Percentiles rank a stretch among this genome's conserved stretches.
phyloP scores from a whole-genome alignment of 257 asterid species.

The Solanum bulbocastanum region DNA sequence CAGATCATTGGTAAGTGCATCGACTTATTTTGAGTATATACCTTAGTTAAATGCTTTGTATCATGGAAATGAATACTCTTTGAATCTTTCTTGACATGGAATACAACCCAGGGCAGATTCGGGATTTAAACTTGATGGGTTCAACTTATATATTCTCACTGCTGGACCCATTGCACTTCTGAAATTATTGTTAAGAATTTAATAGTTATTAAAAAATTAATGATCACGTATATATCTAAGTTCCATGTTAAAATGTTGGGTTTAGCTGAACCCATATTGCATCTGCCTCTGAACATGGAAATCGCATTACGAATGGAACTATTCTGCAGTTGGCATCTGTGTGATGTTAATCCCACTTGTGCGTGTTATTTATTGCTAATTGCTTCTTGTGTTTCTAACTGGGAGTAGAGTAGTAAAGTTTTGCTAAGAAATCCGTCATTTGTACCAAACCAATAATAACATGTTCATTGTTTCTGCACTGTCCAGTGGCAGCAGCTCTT shows the following conservation, averaged over 20 bases:
- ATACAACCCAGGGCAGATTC: background rate
- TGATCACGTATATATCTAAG: background rate
- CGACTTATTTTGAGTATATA: background rate
- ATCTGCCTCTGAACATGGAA: background rate
- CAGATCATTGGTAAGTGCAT: slow-evolving; percentile 86
- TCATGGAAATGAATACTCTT: background rate
- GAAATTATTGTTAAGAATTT: background rate
- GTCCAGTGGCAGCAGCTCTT: background rate
- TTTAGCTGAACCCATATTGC: background rate
- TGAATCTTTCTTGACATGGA: background rate
- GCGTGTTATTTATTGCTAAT: background rate
- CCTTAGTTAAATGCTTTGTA: background rate
- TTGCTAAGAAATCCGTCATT: background rate
- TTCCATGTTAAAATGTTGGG: background rate
- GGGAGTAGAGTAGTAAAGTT: background rate
- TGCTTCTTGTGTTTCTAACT: background rate
- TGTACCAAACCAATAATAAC: background rate
- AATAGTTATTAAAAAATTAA: background rate
- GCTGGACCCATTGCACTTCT: background rate
- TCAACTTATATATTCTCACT: background rate
- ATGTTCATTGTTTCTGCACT: background rate
- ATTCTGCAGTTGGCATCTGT: background rate
- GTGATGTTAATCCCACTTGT: background rate
- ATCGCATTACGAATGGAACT: background rate
- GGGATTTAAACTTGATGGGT: background rate